Conservation (phyloP, 179 eudicot species). For the Dionaea muscipula region DNA sequence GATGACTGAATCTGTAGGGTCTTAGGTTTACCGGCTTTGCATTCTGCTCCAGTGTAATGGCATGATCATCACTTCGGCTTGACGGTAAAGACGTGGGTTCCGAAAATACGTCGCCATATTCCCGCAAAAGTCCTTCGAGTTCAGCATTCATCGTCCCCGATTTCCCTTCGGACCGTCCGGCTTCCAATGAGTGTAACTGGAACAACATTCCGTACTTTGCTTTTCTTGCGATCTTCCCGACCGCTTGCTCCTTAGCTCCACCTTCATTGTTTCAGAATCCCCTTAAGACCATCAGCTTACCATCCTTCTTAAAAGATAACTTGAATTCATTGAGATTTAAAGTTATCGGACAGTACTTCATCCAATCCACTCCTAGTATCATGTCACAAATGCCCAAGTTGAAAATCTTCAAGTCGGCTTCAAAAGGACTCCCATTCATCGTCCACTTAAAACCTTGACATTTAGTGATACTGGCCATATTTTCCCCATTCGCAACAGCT, state of each 20-base stretch:
- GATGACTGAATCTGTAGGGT: neutral
- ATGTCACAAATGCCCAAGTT: neutral
- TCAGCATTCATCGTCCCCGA: too few relatives aligned
- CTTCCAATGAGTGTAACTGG: too few relatives aligned
- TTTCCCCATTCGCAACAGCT: neutral
- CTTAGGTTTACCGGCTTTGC: neutral
- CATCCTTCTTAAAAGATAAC: neutral
- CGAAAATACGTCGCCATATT: too few relatives aligned
- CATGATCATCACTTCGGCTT: neutral
- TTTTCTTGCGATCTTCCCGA: too few relatives aligned
- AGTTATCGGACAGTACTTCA: neutral
- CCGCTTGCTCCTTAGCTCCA: too few relatives aligned
- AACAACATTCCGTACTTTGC: too few relatives aligned
- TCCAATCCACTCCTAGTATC: neutral
- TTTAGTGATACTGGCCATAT: neutral
- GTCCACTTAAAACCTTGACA: constrained; percentile 14
- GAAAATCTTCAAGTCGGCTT: neutral
- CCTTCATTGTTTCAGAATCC: too few relatives aligned
- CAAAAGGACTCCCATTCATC: constrained; percentile 6
- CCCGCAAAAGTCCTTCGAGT: too few relatives aligned
- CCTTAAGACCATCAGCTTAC: neutral
- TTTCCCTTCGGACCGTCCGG: too few relatives aligned
- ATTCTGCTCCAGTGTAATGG: neutral
- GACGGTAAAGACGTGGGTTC: too few relatives aligned
- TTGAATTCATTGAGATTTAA: neutral